Base-by-base conservation (phyloP, 2,329 filamentous ascomycete genomes). In the Exophiala aquamarina region DNA sequence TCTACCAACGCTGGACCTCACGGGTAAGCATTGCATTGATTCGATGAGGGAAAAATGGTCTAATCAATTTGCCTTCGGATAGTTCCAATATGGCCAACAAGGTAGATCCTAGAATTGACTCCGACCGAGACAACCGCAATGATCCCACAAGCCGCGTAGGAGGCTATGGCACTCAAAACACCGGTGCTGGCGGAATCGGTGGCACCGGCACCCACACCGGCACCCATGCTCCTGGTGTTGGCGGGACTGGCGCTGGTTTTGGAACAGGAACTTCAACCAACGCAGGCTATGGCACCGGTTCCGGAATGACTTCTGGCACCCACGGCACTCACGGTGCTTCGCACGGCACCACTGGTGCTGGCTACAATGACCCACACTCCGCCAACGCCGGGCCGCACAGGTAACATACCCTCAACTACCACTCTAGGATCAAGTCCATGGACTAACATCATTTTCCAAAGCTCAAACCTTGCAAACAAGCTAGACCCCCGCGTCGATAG, bases 391-490 rank as follows among this genome's bases (percentile, higher is more conserved):
- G 75, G 7, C 70, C 71, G 10, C 75, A 79, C 19, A 18, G 14
- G 35, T 37, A 21, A 4, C 10, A 18, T 14, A 7, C n/a, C 8
- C 14, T 41, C n/a, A n/a, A n/a, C n/a, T n/a, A n/a, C 19, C 38
- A 41, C 20, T 10, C n/a, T 20, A 34, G 5, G 32, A 34, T 14
- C 6, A 14, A 14, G 23, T 6, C 11, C 11, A 11, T 26, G 23
- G 11, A 26, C 23, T 26, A 11, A 34, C 32, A 14, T 34, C 5
- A 18, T 7, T 4, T 26, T 11, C 11, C 11, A 26, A 15, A 57
- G 52, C 46, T 68, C 66, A 7, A 68, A 70, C 37, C 6, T 67
- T 9, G 64, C 66, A n/a, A 81, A 79, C 61, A 72, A 74, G 42
- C 15, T 52, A 4, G 53, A 56, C 20, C 56, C 56, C 19, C 40